These are phyloP conservation scores for Pichia ethanolica DNA, from an alignment of 805 yeast genomes.

Conservation along the genomic window DNA sequence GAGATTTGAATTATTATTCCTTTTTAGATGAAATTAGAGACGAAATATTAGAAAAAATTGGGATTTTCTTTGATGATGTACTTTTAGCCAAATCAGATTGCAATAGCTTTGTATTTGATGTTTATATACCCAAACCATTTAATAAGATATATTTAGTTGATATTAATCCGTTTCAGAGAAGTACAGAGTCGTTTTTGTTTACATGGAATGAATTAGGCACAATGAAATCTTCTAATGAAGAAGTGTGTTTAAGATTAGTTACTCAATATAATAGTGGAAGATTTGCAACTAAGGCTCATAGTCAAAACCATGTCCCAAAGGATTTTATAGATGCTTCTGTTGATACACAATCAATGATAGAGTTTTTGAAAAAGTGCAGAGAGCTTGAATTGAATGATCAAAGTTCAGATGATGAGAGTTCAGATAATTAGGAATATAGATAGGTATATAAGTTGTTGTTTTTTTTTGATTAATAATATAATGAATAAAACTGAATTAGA, in stretches of 20 bases:
- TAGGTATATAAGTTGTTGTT: not conserved
- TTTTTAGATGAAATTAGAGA: conserved; percentile 50
- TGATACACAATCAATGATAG: conserved; percentile 62
- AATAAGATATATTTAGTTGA: conserved; percentile 65
- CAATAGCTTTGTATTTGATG: conserved; percentile 61
- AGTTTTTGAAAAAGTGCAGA: conserved; percentile 50
- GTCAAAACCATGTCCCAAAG: conserved; percentile 86
- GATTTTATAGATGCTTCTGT: conserved; percentile 83
- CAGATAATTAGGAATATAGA: not conserved
- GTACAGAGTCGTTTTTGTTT: conserved; percentile 70
- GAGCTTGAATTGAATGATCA: conserved; percentile 7
- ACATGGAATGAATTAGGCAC: conserved; percentile 74
- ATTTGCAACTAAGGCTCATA: conserved; percentile 73
- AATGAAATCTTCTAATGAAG: conserved; percentile 27
- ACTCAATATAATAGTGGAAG: conserved; percentile 63
- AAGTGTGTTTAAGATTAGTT: conserved; percentile 50
- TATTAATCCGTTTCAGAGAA: conserved; percentile 75
- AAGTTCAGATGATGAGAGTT: not conserved
- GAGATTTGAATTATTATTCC: conserved; percentile 79
- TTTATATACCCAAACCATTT: conserved; percentile 74
- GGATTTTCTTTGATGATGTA: conserved; percentile 45
- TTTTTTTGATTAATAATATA: not conserved
- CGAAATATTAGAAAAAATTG: conserved; percentile 41
- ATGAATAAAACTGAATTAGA: too few species aligned
- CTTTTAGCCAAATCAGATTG: conserved; percentile 46